Evolutionary conservation across 179 eudicot species (phyloP).

Genomic region (Dionaea muscipula): DNA sequence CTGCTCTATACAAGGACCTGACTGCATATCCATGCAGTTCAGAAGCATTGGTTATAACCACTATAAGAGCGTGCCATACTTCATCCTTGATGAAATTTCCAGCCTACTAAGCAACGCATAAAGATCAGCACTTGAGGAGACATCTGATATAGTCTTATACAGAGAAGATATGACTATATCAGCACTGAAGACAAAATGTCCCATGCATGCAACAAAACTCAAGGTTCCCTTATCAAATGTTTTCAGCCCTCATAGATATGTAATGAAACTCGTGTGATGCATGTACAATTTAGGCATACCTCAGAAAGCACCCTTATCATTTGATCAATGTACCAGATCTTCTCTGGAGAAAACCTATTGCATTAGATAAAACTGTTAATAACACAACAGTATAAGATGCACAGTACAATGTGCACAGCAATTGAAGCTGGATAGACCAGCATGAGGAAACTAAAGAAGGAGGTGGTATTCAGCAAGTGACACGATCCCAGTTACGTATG

Average conservation of each 20-base stretch:
- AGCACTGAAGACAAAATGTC: too few relatives aligned
- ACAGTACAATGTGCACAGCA: neutral
- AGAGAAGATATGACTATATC: too few relatives aligned
- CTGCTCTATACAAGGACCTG: conserved; percentile 58
- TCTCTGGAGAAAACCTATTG: conserved; percentile 77
- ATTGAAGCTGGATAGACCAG: too few relatives aligned
- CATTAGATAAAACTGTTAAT: conserved; percentile 7
- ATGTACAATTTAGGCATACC: conserved; percentile 31
- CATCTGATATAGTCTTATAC: too few relatives aligned
- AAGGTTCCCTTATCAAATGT: too few relatives aligned
- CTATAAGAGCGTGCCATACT: conserved; percentile 82
- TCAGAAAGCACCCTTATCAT: conserved; percentile 93
- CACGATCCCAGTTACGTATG: too few relatives aligned
- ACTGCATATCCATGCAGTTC: conserved; percentile 81
- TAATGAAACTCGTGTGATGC: neutral
- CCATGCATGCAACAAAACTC: too few relatives aligned
- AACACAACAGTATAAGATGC: neutral
- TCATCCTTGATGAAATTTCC: conserved; percentile 88
- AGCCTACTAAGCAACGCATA: conserved; percentile 53
- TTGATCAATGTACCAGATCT: conserved; percentile 96
- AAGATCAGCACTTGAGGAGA: conserved; percentile 18
- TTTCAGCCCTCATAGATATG: neutral
- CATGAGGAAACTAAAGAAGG: too few relatives aligned
- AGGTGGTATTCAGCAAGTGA: too few relatives aligned
- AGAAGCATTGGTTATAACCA: conserved; percentile 80